phyloP scores from a whole-genome alignment of 305 asterid species.

The Andrographis paniculata region DNA sequence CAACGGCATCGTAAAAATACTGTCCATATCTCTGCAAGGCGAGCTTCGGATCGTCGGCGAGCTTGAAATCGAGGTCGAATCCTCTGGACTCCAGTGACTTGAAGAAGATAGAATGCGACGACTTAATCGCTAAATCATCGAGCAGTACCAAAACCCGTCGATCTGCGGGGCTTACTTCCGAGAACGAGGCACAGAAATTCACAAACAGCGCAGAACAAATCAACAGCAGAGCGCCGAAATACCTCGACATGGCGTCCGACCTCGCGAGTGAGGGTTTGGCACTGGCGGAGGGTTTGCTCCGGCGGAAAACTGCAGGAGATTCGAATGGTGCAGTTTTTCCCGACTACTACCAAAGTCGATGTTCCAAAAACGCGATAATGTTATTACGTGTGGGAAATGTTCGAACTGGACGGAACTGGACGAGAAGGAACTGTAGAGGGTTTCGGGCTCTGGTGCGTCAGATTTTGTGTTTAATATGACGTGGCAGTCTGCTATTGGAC shows the following conservation, averaged over 20 bases:
- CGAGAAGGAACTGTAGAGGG: background rate
- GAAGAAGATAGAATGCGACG: conserved; percentile 70
- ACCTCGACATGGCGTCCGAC: conserved; percentile 2
- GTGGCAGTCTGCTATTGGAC: background rate
- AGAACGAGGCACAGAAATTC: conserved; percentile 40
- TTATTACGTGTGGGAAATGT: background rate
- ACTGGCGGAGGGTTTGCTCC: background rate
- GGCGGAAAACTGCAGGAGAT: no score
- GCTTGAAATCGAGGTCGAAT: conserved; percentile 59
- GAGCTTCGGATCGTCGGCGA: conserved; percentile 69
- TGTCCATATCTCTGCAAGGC: conserved; percentile 64
- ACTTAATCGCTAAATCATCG: conserved; percentile 56
- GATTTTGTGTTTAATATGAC: background rate
- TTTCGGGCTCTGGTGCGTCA: background rate
- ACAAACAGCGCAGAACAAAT: conserved; percentile 20
- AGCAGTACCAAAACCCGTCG: conserved; percentile 60
- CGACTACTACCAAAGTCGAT: background rate
- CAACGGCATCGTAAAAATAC: conserved; percentile 52
- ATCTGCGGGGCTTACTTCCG: conserved; percentile 62
- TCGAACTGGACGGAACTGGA: background rate
- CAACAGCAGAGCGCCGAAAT: conserved; percentile 5
- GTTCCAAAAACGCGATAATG: background rate
- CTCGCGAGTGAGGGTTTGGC: background rate
- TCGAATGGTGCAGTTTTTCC: background rate
- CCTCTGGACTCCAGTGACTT: conserved; percentile 46